Evolutionary conservation across 2,329 filamentous ascomycete genomes (phyloP).

Genomic region (Alternaria panax): DNA sequence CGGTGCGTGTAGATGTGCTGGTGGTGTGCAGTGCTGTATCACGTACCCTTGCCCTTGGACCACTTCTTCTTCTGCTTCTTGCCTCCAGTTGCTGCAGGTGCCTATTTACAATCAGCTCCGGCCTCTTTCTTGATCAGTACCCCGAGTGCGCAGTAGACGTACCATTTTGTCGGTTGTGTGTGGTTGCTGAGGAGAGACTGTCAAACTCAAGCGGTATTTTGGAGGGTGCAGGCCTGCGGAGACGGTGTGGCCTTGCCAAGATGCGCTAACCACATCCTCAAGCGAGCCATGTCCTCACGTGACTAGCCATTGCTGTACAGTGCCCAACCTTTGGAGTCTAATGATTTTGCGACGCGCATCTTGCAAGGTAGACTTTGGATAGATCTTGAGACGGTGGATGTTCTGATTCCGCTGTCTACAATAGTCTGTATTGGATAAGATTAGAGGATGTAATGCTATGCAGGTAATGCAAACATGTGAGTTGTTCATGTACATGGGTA

Average conservation of each 20-base stretch:
- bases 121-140: background rate
- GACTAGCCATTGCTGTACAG: background rate
- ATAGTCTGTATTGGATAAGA: too few species aligned
- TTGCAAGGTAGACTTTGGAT: too few species aligned
- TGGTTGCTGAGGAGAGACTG: slow-evolving; percentile 40
- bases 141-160: slow-evolving; percentile 22
- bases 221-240: slow-evolving; percentile 30
- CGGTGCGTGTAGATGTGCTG: slow-evolving; percentile 13
- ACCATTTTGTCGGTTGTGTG: slow-evolving; percentile 55
- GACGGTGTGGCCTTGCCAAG: slow-evolving; percentile 19
- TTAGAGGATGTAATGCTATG: too few species aligned
- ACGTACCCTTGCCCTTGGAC: slow-evolving; percentile 69
- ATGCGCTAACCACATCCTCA: slow-evolving; percentile 25
- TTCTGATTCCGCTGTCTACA: too few species aligned
- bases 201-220: slow-evolving; percentile 15
- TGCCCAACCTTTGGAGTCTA: background rate
- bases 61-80: slow-evolving; percentile 88
- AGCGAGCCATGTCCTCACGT: slow-evolving; percentile 27
- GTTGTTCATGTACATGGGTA: too few species aligned
- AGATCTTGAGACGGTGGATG: too few species aligned
- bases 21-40: slow-evolving; percentile 30
- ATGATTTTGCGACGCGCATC: background rate
- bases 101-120: slow-evolving; percentile 22
- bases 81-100: slow-evolving; percentile 68
- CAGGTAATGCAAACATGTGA: too few species aligned